Conservation (phyloP, 257 asterid species). For the Euphrasia confusa region DNA sequence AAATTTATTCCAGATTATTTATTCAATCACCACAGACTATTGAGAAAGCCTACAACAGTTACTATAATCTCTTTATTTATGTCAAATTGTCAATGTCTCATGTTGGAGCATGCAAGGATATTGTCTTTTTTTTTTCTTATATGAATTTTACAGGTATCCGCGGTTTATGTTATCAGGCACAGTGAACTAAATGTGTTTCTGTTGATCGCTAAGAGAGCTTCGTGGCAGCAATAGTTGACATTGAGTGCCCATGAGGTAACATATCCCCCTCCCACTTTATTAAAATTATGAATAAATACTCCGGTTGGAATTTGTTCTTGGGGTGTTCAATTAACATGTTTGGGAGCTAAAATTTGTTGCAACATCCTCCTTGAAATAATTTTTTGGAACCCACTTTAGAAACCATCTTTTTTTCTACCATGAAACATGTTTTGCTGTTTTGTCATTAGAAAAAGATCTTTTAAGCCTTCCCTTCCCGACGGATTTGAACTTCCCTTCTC, state of each 20-base stretch:
- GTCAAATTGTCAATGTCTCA: too few relatives aligned
- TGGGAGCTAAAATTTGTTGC: neutral
- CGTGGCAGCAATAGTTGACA: neutral
- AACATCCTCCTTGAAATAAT: neutral
- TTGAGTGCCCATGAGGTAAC: slow-evolving; percentile 7
- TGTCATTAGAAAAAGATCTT: too few relatives aligned
- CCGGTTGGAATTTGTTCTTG: neutral
- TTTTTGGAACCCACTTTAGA: neutral
- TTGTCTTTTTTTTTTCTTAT: neutral
- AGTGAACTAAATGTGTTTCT: neutral
- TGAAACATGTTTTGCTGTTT: too few relatives aligned
- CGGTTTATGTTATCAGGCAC: neutral
- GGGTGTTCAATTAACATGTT: neutral
- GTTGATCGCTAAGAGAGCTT: neutral
- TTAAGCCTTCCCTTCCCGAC: too few relatives aligned
- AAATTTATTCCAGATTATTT: neutral
- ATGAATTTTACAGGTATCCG: slow-evolving; percentile 5
- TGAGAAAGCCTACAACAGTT: too few relatives aligned
- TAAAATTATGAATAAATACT: neutral
- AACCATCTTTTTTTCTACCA: too few relatives aligned
- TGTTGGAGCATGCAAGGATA: neutral
- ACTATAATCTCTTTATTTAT: too few relatives aligned
- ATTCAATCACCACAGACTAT: neutral
- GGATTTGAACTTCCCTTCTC: too few relatives aligned
- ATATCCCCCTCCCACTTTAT: neutral